phyloP scores from a whole-genome alignment of 768 basidiomycete genomes.

The Crassisporium funariophilum region DNA sequence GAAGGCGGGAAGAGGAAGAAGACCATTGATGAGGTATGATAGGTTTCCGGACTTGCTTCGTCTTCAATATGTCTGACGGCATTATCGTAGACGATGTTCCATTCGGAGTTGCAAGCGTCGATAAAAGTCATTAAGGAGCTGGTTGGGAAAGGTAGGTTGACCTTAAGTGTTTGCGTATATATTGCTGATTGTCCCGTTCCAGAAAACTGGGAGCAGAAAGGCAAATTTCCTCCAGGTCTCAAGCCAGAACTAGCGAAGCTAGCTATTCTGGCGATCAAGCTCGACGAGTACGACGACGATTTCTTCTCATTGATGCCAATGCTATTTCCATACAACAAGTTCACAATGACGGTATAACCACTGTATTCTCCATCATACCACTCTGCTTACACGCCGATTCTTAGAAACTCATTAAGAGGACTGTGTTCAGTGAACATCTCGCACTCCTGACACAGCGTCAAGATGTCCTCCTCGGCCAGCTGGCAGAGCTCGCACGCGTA shows the following conservation, averaged over 20 bases:
- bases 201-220: constrained; percentile 82
- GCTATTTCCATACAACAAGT: constrained; percentile 93
- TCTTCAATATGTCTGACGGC: background rate
- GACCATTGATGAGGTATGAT: constrained; percentile 62
- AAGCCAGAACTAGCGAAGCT: constrained; percentile 73
- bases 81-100: constrained; percentile 58
- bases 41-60: background rate
- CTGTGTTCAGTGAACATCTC: constrained; percentile 77
- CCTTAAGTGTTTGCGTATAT: background rate
- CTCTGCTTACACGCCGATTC: background rate
- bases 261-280: constrained; percentile 74
- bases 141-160: constrained; percentile 57
- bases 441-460: constrained; percentile 67
- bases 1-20: constrained; percentile 74
- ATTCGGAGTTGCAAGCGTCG: constrained; percentile 63
- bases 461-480: constrained; percentile 64
- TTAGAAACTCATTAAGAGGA: constrained; percentile 92
- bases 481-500: constrained; percentile 60
- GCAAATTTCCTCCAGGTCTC: constrained; percentile 84
- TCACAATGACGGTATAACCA: constrained; percentile 78
- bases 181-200: background rate
- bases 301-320: constrained; percentile 89
- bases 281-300: constrained; percentile 90
- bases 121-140: constrained; percentile 61
- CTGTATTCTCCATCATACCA: background rate